These are phyloP conservation scores for Nakaseomyces nivariensis DNA, from an alignment of 1,139 yeast genomes.

Conservation along the genomic window DNA sequence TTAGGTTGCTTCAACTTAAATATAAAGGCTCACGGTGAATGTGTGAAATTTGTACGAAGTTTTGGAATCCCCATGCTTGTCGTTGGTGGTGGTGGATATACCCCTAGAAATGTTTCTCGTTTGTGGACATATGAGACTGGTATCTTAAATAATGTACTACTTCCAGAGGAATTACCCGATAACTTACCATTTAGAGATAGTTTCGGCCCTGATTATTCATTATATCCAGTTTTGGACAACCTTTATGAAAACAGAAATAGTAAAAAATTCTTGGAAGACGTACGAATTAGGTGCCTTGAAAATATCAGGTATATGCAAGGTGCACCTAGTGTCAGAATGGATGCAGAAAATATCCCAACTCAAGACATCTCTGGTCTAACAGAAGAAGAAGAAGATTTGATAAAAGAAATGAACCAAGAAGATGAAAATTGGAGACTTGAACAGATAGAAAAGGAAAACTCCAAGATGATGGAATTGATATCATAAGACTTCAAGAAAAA, in stretches of 20 bases:
- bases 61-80: constrained; percentile 86
- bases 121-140: constrained; percentile 95
- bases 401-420: constrained; percentile 42
- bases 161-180: constrained; percentile 70
- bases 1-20: constrained; percentile 87
- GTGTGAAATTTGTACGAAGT: constrained; percentile 80
- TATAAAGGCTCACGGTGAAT: constrained; percentile 91
- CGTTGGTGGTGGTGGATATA: constrained; percentile 96
- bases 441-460: constrained; percentile 33
- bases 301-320: constrained; percentile 73
- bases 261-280: constrained; percentile 72
- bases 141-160: constrained; percentile 64
- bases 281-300: constrained; percentile 68
- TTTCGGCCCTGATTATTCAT: constrained; percentile 85
- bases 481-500: constrained; percentile 4
- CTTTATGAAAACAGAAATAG: constrained; percentile 81
- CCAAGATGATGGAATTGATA: constrained; percentile 27
- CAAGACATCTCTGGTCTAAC: constrained; percentile 50
- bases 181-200: constrained; percentile 74
- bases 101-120: constrained; percentile 89
- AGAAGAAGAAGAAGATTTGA: constrained; percentile 39
- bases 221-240: constrained; percentile 86
- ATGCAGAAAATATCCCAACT: constrained; percentile 72
- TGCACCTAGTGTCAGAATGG: constrained; percentile 94
- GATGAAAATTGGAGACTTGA: constrained; percentile 27